Percentiles rank a stretch among this genome's conserved stretches.
Conservation (phyloP, 257 asterid genomes). For the Verbena officinalis region DNA sequence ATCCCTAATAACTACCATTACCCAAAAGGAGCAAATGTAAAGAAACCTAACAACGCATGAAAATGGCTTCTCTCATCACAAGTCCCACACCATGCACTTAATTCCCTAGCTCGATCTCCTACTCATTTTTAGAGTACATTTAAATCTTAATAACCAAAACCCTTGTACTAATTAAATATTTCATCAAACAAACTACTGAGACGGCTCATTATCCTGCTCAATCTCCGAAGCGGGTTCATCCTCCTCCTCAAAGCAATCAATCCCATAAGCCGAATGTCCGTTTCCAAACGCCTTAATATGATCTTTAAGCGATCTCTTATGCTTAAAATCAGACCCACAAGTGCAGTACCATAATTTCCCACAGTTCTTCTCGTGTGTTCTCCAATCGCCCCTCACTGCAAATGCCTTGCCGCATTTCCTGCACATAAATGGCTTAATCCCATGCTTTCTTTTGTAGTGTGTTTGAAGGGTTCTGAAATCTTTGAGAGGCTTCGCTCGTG, state of each 20-base stretch:
- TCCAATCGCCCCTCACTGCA: conserved; percentile 52
- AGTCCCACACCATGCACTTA: not conserved
- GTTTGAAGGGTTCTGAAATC: conserved; percentile 55
- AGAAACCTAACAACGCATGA: not conserved
- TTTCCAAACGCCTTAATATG: conserved; percentile 48
- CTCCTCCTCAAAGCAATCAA: conserved; percentile 40
- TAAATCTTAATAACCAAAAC: not conserved
- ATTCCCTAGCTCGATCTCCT: not conserved
- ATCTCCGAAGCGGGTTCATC: conserved; percentile 52
- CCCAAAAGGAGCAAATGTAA: not conserved
- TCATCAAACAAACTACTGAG: not conserved
- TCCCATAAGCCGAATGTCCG: conserved; percentile 44
- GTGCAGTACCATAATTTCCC: conserved; percentile 54
- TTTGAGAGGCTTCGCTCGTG: conserved; percentile 47
- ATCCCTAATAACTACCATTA: not conserved
- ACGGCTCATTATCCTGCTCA: conserved; percentile 45
- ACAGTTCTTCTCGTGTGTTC: conserved; percentile 55
- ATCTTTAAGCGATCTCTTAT: conserved; percentile 50
- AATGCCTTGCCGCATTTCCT: conserved; percentile 48
- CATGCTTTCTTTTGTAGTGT: conserved; percentile 51
- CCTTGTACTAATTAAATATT: not conserved
- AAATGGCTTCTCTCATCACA: conserved; percentile 5
- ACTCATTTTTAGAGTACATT: not conserved
- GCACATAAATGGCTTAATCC: conserved; percentile 52
- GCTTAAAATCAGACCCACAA: conserved; percentile 54